Conservation (phyloP, 768 basidiomycete genomes). For the Kwoniella sp. region DNA sequence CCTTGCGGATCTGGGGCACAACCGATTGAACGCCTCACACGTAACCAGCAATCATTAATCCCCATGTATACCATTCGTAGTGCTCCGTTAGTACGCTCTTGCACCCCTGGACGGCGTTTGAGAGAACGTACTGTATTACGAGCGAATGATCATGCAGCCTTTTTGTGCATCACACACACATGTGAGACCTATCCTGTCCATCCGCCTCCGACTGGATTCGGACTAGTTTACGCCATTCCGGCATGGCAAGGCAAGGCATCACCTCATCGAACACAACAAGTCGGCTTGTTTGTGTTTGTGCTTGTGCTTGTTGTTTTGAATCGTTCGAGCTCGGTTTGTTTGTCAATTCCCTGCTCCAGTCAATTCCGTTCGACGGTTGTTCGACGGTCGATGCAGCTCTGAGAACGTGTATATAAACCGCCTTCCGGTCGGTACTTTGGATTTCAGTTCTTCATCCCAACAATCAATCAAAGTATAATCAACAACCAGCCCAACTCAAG, state of each 20-base stretch:
- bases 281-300: not conserved
- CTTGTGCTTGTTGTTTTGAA: not conserved
- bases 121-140: no score
- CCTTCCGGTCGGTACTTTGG: not conserved
- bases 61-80: no score
- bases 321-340: not conserved
- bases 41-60: not conserved
- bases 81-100: no score
- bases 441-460: constrained; percentile 21
- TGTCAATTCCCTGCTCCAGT: no score
- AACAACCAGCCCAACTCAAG: constrained; percentile 14
- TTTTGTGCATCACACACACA: no score
- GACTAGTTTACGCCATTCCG: not conserved
- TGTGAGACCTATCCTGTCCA: not conserved
- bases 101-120: constrained; percentile 1
- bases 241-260: not conserved
- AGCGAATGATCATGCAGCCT: no score
- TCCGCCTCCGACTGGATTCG: not conserved
- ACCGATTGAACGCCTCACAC: constrained; percentile 2
- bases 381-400: not conserved
- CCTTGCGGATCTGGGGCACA: not conserved
- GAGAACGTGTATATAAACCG: not conserved
- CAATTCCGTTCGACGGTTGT: no score
- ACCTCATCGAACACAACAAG: constrained; percentile 2
- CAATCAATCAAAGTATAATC: constrained; percentile 15